Evolutionary conservation across 2,329 filamentous ascomycete species (phyloP).

Genomic region (Exophiala sp.): DNA sequence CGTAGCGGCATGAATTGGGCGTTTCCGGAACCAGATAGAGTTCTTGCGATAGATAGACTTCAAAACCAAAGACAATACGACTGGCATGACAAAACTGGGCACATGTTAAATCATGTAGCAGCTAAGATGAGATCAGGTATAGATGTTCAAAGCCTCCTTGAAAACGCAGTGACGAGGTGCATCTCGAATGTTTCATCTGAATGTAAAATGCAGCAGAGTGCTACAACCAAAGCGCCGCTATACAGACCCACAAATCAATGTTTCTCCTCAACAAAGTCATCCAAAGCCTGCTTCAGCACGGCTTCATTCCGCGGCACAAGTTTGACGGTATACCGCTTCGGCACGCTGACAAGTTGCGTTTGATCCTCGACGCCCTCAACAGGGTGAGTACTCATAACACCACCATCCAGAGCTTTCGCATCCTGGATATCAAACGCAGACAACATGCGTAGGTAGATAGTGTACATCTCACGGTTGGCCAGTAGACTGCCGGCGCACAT

Average conservation of each 20-base stretch:
- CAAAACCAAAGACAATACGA: too few species aligned
- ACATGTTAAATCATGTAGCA: background rate
- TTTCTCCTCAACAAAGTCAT: slow-evolving; percentile 20
- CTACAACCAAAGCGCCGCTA: too few species aligned
- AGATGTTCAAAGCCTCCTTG: background rate
- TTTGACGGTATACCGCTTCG: slow-evolving; percentile 54
- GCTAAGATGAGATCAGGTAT: too few species aligned
- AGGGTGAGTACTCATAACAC: slow-evolving; percentile 47
- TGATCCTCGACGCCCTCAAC: slow-evolving; percentile 59
- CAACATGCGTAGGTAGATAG: slow-evolving; percentile 60
- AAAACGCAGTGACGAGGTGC: too few species aligned
- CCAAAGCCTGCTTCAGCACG: slow-evolving; percentile 44
- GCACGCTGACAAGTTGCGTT: slow-evolving; percentile 60
- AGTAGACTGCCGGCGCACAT: slow-evolving; percentile 65
- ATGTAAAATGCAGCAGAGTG: too few species aligned
- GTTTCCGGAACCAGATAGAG: too few species aligned
- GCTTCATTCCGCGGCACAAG: slow-evolving; percentile 55
- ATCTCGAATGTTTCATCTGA: too few species aligned
- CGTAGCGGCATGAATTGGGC: background rate
- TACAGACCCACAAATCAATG: slow-evolving; percentile 2
- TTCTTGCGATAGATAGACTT: too few species aligned
- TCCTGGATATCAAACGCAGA: slow-evolving; percentile 59
- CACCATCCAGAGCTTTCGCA: slow-evolving; percentile 49
- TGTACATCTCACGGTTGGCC: slow-evolving; percentile 63
- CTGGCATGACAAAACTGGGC: background rate